A percentile compares a stretch with the other conserved stretches of the same genome.
These are phyloP conservation scores for Parietaria judaica DNA, from an alignment of 306 rosid species.

Conservation along the genomic window DNA sequence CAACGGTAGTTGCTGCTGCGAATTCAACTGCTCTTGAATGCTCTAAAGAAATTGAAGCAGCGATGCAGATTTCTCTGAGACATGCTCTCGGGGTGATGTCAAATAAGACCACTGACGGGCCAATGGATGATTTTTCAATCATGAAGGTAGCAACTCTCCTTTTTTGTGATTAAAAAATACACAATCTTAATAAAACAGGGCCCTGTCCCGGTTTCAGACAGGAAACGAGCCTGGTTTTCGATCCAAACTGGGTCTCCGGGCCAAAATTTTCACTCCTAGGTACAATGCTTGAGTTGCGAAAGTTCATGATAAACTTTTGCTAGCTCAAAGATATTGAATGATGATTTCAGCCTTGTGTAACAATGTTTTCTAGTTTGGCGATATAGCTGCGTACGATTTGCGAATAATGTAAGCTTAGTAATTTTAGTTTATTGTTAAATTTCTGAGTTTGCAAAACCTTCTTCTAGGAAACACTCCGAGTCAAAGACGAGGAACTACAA, in stretches of 20 bases:
- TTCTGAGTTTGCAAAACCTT: constrained; percentile 18
- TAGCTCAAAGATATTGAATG: neutral
- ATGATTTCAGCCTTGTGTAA: neutral
- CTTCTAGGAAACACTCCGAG: constrained; percentile 79
- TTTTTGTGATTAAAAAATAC: neutral
- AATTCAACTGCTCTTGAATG: constrained; percentile 87
- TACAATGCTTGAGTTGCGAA: neutral
- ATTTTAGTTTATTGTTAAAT: constrained; percentile 8
- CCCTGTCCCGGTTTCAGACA: no score
- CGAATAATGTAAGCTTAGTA: constrained; percentile 5
- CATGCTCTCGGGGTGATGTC: constrained; percentile 80
- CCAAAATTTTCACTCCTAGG: neutral
- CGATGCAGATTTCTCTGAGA: constrained; percentile 94
- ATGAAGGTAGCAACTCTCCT: constrained; percentile 64
- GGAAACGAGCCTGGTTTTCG: no score
- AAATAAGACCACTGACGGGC: constrained; percentile 64
- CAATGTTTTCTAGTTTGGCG: no score
- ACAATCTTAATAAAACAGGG: no score
- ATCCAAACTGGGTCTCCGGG: no score
- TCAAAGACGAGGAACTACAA: constrained; percentile 93
- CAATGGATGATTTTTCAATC: constrained; percentile 88
- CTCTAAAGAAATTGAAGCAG: constrained; percentile 90
- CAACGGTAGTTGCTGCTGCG: constrained; percentile 96
- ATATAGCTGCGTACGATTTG: constrained; percentile 2
- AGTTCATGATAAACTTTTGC: neutral